Evolutionary conservation across 2,329 filamentous ascomycete genomes (phyloP), one percentile per base, ranked within the genome.

Genomic region (Penicillium sp.): DNA sequence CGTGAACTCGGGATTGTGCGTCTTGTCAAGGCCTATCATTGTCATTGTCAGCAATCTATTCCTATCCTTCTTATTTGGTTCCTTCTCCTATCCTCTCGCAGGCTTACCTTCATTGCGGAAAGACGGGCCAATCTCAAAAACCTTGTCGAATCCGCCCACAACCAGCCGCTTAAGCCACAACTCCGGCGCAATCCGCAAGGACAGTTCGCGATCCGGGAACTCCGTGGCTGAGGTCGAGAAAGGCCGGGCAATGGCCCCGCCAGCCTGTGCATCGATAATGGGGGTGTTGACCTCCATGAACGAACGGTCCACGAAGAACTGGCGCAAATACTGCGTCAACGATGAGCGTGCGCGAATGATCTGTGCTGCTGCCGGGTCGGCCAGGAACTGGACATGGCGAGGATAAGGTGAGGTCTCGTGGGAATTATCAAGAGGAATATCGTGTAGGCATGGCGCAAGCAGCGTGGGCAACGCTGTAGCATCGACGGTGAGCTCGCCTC

Each of bases 1-100:
- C 37, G 90, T 94, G 74, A 97, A 99, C 68, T 99, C 94, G 0
- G 94, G 93, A 67, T 99, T 99, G 70, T 99, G 94, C 0, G 91
- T 96, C 24, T 83, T 83, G 70, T 97, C 92, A 29, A 96, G 72
- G 1, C 82, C 81, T 78, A 30, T 27, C 15, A 23, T 36, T 10
- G 7, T 13, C 4, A 32, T 10, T 20, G 47, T 62, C 33, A 64
- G 51, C 12, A 6, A 27, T 39, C 20, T 39, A n/a, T n/a, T 24
- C 20, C 24, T 24, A 8, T 39, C 7, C 23, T 21, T n/a, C 10
- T 37, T 9, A 9, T 24, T 17, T 23, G 4, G 18, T 3, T 21
- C 4, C 17, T 21, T 2, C 24, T 27, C 24, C 10, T 20, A 5
- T 18, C 17, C 13, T 13, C 21, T 4, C 5, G n/a, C 20, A 17